Evolutionary conservation across 495 filamentous ascomycete species (phyloP).

Genomic region (Daldinia bambusicola): DNA sequence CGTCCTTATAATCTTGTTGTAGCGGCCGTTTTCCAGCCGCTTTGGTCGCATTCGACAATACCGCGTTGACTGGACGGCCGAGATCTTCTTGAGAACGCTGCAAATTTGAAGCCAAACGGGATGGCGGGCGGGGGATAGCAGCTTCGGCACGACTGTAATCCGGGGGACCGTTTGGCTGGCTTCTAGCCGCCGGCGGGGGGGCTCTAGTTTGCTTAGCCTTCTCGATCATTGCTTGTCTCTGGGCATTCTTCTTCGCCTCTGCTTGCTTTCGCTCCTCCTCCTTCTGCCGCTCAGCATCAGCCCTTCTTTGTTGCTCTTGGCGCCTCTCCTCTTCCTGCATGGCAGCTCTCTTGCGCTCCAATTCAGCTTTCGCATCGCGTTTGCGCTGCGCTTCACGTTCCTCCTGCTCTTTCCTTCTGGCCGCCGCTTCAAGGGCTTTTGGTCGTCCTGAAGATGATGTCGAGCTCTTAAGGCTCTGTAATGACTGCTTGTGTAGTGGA

Average conservation of each 20-base stretch:
- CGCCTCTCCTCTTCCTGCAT: conserved; percentile 66
- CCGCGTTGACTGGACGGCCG: conserved; percentile 56
- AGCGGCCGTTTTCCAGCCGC: conserved; percentile 59
- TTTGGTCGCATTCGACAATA: conserved; percentile 56
- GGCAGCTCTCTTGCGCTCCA: conserved; percentile 77
- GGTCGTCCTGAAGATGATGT: conserved; percentile 68
- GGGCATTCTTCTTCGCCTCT: conserved; percentile 72
- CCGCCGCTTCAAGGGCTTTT: conserved; percentile 72
- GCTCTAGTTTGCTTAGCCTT: conserved; percentile 66
- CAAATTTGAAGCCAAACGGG: conserved; percentile 55
- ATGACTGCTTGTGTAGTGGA: conserved; percentile 72
- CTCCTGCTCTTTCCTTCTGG: conserved; percentile 81
- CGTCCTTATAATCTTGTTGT: conserved; percentile 62
- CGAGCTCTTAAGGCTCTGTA: conserved; percentile 74
- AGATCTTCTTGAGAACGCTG: conserved; percentile 54
- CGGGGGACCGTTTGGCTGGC: conserved; percentile 60
- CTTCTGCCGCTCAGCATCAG: conserved; percentile 61
- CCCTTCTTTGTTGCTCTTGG: conserved; percentile 61
- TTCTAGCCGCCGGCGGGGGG: conserved; percentile 61
- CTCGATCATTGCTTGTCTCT: conserved; percentile 77
- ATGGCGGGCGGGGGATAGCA: conserved; percentile 51
- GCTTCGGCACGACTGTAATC: conserved; percentile 52
- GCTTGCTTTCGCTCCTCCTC: conserved; percentile 60
- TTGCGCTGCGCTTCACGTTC: conserved; percentile 81
- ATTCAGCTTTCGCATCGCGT: conserved; percentile 78